Conservation (phyloP, 306 rosid species). For the Sophora flavescens region DNA sequence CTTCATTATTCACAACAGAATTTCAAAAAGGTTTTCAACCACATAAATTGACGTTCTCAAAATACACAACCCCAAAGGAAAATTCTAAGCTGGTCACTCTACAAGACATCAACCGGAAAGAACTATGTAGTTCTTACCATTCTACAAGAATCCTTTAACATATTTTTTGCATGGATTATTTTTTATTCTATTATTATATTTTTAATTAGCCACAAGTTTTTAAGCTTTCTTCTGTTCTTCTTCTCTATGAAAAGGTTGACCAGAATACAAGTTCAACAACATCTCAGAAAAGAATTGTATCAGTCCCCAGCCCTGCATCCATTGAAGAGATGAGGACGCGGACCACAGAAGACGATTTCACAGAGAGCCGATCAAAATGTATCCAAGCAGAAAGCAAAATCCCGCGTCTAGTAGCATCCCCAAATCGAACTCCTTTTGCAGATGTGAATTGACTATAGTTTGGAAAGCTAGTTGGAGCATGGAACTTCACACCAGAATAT, state of each 20-base stretch:
- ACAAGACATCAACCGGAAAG: no score
- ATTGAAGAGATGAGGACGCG: slow-evolving; percentile 82
- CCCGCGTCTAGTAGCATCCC: slow-evolving; percentile 48
- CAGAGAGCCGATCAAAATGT: slow-evolving; percentile 50
- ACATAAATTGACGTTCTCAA: no score
- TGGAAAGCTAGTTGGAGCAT: background rate
- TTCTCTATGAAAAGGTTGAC: slow-evolving; percentile 65
- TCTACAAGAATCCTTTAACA: background rate
- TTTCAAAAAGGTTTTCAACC: no score
- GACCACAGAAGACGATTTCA: slow-evolving; percentile 50
- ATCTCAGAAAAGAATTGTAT: slow-evolving; percentile 53
- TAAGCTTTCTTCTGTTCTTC: background rate
- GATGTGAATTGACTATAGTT: slow-evolving; percentile 56
- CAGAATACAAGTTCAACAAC: slow-evolving; percentile 48
- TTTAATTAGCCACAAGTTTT: slow-evolving; percentile 13
- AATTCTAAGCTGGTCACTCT: no score
- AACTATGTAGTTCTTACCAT: no score
- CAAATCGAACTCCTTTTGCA: slow-evolving; percentile 74
- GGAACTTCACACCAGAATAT: background rate
- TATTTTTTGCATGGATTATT: background rate
- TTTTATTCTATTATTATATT: no score
- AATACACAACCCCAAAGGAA: no score
- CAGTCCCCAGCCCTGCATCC: slow-evolving; percentile 68
- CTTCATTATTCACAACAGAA: no score
- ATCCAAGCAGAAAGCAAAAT: slow-evolving; percentile 59